These are phyloP conservation scores for Chalciporus chontae DNA, from an alignment of 768 basidiomycete species.

Conservation along the genomic window DNA sequence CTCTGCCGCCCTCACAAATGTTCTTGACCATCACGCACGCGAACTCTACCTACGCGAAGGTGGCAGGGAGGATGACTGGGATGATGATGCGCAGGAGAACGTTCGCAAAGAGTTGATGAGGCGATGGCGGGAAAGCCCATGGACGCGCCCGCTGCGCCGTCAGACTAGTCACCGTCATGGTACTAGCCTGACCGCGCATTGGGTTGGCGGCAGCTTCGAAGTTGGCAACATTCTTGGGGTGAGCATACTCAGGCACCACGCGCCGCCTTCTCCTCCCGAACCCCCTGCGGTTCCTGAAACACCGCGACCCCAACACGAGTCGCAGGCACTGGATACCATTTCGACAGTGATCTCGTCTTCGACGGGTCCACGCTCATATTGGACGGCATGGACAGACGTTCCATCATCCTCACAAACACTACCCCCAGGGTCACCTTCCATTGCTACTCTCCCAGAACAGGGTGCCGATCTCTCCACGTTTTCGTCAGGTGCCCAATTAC, in stretches of 20 bases:
- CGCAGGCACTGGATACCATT: conserved; percentile 13
- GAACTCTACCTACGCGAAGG: conserved; percentile 62
- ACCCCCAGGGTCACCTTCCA: conserved; percentile 12
- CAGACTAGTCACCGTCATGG: conserved; percentile 2
- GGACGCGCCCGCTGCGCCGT: conserved; percentile 47
- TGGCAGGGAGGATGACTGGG: conserved; percentile 67
- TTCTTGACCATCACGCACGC: conserved; percentile 57
- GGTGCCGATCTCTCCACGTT: conserved; percentile 10
- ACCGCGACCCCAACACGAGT: not conserved
- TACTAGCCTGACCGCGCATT: conserved; percentile 34
- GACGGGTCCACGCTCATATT: conserved; percentile 18
- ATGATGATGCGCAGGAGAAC: conserved; percentile 46
- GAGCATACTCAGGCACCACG: conserved; percentile 43
- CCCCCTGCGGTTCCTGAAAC: conserved; percentile 2
- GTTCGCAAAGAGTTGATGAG: conserved; percentile 54
- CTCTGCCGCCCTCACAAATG: conserved; percentile 34
- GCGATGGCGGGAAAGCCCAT: conserved; percentile 66
- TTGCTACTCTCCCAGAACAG: conserved; percentile 12
- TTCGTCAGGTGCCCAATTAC: conserved; percentile 26
- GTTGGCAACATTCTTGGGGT: conserved; percentile 75
- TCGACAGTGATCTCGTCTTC: conserved; percentile 19
- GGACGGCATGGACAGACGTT: conserved; percentile 20
- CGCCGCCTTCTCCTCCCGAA: conserved; percentile 1
- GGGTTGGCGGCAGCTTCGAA: conserved; percentile 77
- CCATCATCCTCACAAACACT: conserved; percentile 9